Conservation (phyloP, 768 basidiomycete genomes). For the Lactifluus piperatus region DNA sequence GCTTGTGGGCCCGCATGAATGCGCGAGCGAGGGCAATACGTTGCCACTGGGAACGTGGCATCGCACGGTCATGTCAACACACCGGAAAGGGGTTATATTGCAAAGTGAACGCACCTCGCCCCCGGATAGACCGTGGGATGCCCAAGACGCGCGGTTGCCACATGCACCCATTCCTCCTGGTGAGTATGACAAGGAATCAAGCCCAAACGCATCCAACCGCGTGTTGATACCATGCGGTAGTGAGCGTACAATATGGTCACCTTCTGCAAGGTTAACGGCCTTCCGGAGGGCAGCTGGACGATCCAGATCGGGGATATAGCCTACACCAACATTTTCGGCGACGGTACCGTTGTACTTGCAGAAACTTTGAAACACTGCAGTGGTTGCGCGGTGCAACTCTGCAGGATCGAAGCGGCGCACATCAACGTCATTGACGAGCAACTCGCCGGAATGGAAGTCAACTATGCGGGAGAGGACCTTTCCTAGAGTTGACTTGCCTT, state of each 20-base stretch:
- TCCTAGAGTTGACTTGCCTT: slow-evolving; percentile 83
- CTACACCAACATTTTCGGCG: slow-evolving; percentile 81
- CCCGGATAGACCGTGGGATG: slow-evolving; percentile 66
- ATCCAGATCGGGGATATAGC: slow-evolving; percentile 55
- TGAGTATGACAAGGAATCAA: slow-evolving; percentile 36
- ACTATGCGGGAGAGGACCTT: slow-evolving; percentile 71
- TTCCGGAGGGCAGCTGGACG: slow-evolving; percentile 46
- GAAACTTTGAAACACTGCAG: slow-evolving; percentile 84
- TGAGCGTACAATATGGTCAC: slow-evolving; percentile 51
- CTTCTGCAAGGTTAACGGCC: slow-evolving; percentile 68
- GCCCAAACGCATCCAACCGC: slow-evolving; percentile 54
- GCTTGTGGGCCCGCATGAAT: slow-evolving; percentile 74
- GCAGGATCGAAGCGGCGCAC: slow-evolving; percentile 53
- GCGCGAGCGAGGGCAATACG: slow-evolving; percentile 78
- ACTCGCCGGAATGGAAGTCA: slow-evolving; percentile 62
- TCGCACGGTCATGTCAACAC: slow-evolving; percentile 6
- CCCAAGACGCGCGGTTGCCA: slow-evolving; percentile 29
- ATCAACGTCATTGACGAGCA: slow-evolving; percentile 64
- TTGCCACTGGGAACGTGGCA: slow-evolving; percentile 55
- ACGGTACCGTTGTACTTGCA: slow-evolving; percentile 71
- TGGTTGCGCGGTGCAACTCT: slow-evolving; percentile 66
- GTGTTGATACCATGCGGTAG: slow-evolving; percentile 69
- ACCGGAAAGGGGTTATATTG: background rate
- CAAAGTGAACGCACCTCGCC: slow-evolving; percentile 54
- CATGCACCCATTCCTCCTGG: slow-evolving; percentile 30